Evolutionary conservation across 1,284 basidiomycete species (phyloP).

Genomic region (Farysia itapuensis): DNA sequence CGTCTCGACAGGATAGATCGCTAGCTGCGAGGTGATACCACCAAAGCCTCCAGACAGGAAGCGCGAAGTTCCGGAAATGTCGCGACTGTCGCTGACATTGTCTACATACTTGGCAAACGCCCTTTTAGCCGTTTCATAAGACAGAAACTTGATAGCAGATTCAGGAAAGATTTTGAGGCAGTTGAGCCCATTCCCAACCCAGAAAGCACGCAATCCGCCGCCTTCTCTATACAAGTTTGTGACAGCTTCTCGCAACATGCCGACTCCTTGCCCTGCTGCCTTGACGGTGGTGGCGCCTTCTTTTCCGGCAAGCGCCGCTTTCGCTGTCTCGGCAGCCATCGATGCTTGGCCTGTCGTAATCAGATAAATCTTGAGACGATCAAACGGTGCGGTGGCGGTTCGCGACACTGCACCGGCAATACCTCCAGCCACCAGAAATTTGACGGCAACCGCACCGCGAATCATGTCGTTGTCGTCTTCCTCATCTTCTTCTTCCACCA

Average conservation of each 20-base stretch:
- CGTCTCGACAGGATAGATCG: constrained; percentile 59
- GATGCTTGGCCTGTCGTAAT: constrained; percentile 70
- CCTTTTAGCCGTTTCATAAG: constrained; percentile 94
- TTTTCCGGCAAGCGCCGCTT: constrained; percentile 11
- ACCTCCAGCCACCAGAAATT: constrained; percentile 90
- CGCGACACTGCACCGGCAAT: constrained; percentile 94
- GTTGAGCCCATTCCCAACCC: constrained; percentile 72
- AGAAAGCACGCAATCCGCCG: constrained; percentile 80
- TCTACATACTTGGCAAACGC: constrained; percentile 91
- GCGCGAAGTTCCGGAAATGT: constrained; percentile 86
- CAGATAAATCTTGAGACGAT: constrained; percentile 93
- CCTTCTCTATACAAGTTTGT: constrained; percentile 77
- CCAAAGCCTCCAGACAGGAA: constrained; percentile 95
- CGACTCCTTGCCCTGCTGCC: constrained; percentile 51
- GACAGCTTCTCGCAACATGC: constrained; percentile 73
- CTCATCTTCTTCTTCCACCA: constrained; percentile 63
- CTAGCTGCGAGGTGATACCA: constrained; percentile 89
- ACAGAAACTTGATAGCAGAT: constrained; percentile 91
- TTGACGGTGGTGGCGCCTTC: constrained; percentile 14
- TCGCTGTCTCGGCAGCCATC: constrained; percentile 11
- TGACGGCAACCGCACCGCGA: constrained; percentile 74
- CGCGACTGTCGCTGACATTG: constrained; percentile 80
- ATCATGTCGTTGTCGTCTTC: constrained; percentile 67
- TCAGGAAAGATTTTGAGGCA: constrained; percentile 88
- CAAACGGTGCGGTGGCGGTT: constrained; percentile 95